Evolutionary conservation across 176 grass and related monocot genomes (phyloP), one percentile per base, ranked within the genome.

Genomic region (Bonia amplexicaulis): DNA sequence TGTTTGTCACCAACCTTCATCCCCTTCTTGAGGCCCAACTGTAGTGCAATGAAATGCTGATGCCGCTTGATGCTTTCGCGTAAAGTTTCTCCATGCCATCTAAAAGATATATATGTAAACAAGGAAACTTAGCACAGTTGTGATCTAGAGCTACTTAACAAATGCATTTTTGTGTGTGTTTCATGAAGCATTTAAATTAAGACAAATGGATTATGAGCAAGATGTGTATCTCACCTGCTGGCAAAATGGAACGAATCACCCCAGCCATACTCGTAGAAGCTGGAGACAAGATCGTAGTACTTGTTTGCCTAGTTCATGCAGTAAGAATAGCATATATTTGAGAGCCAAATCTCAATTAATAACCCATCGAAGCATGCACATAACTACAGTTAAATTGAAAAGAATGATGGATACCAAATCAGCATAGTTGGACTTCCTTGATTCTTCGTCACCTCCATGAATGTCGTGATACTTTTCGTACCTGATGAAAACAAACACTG

Each of bases 241-340:
- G 79, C 94, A 85, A 97, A 97, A 78, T 97, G 94, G 76, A 97
- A 92, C 26, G 94, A 97, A 51, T 93, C 85, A 40, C 94, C 94
- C 91, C 94, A 97, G 17, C 89, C 94, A 82, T 87, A 95, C 58
- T 95, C 94, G 48, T 92, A 93, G 78, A 97, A 93, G 59, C 91
- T 86, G n/a, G 94, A 93, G 46, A 58, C 89, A 72, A 97, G 94
- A 78, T 97, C 89, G 39, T 97, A 97, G 49, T 92, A 93, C 82
- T 93, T 97, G 69, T 93, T 97, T 55, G 66, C 94, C 94, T 97
- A 74, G 84, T 59, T 20, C 22, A 8, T 4, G 20, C 58, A 74
- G 25, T 66, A 49, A 10, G 40, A 22, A 51, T 64, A 60, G 41
- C 20, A 49, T 6, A 13, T 31, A 68, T 39, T 52, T 68, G 37